phyloP scores from a whole-genome alignment of 2,329 filamentous ascomycete genomes.

The Nemania diffusa region DNA sequence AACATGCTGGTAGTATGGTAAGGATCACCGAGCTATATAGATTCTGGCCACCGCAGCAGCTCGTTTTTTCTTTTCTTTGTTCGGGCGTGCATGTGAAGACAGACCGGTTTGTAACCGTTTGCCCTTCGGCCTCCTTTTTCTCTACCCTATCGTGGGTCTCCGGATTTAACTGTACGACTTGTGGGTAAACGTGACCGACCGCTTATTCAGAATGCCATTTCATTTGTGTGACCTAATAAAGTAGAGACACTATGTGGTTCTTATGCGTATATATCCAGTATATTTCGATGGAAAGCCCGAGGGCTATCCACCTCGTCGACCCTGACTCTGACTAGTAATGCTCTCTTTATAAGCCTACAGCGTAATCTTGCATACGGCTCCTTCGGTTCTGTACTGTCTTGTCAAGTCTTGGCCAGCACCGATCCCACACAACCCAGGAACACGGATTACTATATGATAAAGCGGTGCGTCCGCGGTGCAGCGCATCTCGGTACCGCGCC shows the following conservation, averaged over 20 bases:
- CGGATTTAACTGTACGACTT: not conserved
- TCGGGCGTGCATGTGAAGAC: too few relatives aligned
- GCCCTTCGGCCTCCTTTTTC: not conserved
- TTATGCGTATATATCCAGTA: not conserved
- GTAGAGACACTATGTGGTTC: not conserved
- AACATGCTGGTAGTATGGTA: not conserved
- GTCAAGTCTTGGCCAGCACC: not conserved
- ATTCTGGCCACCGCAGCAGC: too few relatives aligned
- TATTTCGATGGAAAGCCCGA: not conserved
- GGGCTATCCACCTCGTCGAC: not conserved
- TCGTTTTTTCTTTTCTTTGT: too few relatives aligned
- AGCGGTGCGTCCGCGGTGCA: not conserved
- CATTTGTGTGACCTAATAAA: not conserved
- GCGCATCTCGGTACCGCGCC: conserved; percentile 16
- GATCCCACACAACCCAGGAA: not conserved
- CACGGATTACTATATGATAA: not conserved
- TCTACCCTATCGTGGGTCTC: not conserved
- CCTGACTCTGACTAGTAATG: not conserved
- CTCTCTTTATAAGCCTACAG: not conserved
- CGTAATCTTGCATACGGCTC: not conserved
- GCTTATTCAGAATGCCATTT: not conserved
- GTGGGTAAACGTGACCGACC: not conserved
- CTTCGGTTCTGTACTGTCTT: not conserved
- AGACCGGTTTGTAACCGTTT: too few relatives aligned
- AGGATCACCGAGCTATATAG: too few relatives aligned